Evolutionary conservation across 345 rosid genomes (phyloP).

Genomic region (Pseudoturritis turrita): DNA sequence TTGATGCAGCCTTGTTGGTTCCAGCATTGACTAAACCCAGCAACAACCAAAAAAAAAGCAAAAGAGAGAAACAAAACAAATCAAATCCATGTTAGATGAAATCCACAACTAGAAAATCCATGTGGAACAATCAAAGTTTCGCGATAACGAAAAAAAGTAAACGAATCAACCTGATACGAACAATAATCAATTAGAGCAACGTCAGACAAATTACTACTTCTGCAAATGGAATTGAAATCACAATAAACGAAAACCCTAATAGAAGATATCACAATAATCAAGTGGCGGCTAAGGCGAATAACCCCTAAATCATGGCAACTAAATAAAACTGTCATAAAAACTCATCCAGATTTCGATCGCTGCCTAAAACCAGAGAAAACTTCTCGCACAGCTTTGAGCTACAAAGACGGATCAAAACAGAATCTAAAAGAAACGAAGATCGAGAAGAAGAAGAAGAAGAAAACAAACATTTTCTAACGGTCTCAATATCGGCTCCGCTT

Average conservation of each 20-base stretch:
- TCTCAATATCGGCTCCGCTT: constrained; percentile 71
- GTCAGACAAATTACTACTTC: not conserved
- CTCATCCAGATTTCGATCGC: not conserved
- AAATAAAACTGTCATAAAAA: not conserved
- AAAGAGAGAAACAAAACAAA: not conserved
- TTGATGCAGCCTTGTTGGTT: constrained; percentile 87
- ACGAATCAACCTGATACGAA: not conserved
- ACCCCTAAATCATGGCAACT: not conserved
- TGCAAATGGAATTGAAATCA: not conserved
- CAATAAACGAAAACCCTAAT: not conserved
- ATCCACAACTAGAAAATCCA: no score
- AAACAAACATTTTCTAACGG: constrained; percentile 61
- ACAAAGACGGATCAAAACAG: not conserved
- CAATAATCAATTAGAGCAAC: not conserved
- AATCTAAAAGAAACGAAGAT: not conserved
- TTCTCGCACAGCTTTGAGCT: not conserved
- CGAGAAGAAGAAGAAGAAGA: not conserved
- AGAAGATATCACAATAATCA: not conserved
- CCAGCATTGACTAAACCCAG: constrained; percentile 66
- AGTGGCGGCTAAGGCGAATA: not conserved
- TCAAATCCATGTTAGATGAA: not conserved
- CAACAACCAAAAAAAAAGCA: no score
- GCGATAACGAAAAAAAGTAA: no score
- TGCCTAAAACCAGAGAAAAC: not conserved
- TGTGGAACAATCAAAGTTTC: no score